Evolutionary conservation across 1,284 basidiomycete species (phyloP).

Genomic region (Cutaneotrichosporon mucoides): DNA sequence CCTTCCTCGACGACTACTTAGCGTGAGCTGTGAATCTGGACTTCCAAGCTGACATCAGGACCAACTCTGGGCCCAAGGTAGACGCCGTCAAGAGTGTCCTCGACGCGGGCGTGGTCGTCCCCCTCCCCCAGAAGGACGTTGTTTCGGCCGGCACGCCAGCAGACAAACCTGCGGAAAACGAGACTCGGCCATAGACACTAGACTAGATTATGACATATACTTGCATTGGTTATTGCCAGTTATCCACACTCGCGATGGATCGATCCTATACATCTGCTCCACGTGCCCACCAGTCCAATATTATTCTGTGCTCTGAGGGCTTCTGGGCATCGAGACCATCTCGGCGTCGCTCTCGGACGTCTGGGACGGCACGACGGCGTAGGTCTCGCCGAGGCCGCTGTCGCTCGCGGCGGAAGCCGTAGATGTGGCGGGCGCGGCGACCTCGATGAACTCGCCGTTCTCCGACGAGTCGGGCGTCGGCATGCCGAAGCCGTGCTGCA

Average conservation of each 20-base stretch:
- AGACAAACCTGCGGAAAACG: not conserved
- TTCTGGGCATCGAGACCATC: slow-evolving; percentile 14
- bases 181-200: not conserved
- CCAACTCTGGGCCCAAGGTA: slow-evolving; percentile 28
- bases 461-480: slow-evolving; percentile 12
- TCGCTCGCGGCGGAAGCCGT: slow-evolving; percentile 4
- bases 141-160: not conserved
- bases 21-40: slow-evolving; percentile 24
- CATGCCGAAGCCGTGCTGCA: slow-evolving; percentile 2
- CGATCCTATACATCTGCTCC: not conserved
- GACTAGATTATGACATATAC: not conserved
- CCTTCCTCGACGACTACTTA: slow-evolving; percentile 50
- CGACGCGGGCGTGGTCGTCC: slow-evolving; percentile 35
- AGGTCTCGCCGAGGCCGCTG: slow-evolving; percentile 18
- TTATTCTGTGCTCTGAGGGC: not conserved
- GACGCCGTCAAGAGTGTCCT: slow-evolving; percentile 36
- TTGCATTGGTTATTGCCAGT: not conserved
- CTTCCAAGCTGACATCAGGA: slow-evolving; percentile 19
- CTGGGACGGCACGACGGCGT: slow-evolving; percentile 11
- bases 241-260: too few species aligned
- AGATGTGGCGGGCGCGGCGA: not conserved
- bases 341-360: slow-evolving; percentile 9
- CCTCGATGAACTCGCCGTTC: not conserved
- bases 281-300: not conserved
- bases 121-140: slow-evolving; percentile 21